Evolutionary conservation across 331 rosid species (phyloP), one percentile per base, ranked within the genome.

Genomic region (Quercus tomentella): DNA sequence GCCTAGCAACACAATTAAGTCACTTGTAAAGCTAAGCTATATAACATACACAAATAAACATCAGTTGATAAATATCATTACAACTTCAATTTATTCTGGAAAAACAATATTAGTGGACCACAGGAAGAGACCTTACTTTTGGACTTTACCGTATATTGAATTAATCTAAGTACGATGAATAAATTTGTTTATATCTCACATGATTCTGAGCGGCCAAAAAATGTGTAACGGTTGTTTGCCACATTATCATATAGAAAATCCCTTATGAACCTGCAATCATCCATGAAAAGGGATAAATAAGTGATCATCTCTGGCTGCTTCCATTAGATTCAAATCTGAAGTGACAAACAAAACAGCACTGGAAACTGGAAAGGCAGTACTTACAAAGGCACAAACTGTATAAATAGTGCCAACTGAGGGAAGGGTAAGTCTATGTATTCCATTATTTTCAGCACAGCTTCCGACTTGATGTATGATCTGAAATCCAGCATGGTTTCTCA

Each of bases 401-500:
- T 77, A 37, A 91, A 85, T 28, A 89, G 73, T 5, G 96, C 93
- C 30, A 93, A 82, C 81, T 93, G 97, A 17, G 99, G 97, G 80
- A 91, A 91, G 30, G 99, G 99, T 74, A 92, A 74, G 84, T 95
- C 88, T 67, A 93, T 87, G 79, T 91, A 76, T 73, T 95, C 93
- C 99, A 95, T 95, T 81, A 95, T 95, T 91, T 91, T 95, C 79
- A 90, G 56, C 80, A 92, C 99, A 74, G 97, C 99, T 76, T 90
- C 97, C 51, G 97, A 95, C 74, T 91, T 93, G 56, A 91, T 87
- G 68, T 86, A 88, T 77, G 97, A 91, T 82, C 97, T 92, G 91
- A 54, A 87, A 88, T 70, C 72, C 79, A 86, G 68, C 70, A 76
- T 49, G 35, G 72, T 77, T 70, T 22, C 73, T 72, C 52, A 65